Evolutionary conservation across 176 grass and related monocot genomes (phyloP), one percentile per base, ranked within the genome.

Genomic region (Oryza officinalis): DNA sequence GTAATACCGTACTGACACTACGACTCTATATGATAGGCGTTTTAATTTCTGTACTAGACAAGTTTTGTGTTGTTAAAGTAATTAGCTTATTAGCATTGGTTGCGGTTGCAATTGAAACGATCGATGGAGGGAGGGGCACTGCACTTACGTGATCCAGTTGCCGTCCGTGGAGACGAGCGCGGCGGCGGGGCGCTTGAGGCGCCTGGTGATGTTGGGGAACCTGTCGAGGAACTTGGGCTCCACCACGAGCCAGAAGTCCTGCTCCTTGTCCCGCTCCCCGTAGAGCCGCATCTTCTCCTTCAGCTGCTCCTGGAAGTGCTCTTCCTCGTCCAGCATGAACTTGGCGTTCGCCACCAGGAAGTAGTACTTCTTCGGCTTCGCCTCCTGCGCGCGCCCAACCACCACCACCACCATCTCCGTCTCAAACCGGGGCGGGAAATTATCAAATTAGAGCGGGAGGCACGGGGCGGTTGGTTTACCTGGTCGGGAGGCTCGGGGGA

Each of bases 251-350:
- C 96, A 99, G 87, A 99, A 99, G 67, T 96, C 96, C 4, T 67
- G 87, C 70, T 92, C 93, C 84, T 75, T 93, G 45, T 87, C 80
- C 60, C 96, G 89, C 87, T 99, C 97, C 64, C 32, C 89, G 71
- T 90, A 99, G 20, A 74, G 49, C 12, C 93, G 57, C 72, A 89
- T 81, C 86, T 87, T 86, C 81, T 96, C 91, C 22, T 67, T 78
- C 74, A 99, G 81, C 52, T 87, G 91, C 91, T 99, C 97, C 88
- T 94, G 88, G 91, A 99, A 99, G 73, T 99, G 97, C 74, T 96
- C 96, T 88, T 99, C 93, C 47, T 96, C 97, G 70, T 99, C 97
- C 61, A 99, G 85, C 97, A 96, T 96, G 86, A 99, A 99, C 69
- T 96, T 99, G 12, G 91, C 93, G 78, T 99, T 99, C 18, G 96